phyloP scores from a whole-genome alignment of 2,329 filamentous ascomycete species.

The Fusarium acutatum region DNA sequence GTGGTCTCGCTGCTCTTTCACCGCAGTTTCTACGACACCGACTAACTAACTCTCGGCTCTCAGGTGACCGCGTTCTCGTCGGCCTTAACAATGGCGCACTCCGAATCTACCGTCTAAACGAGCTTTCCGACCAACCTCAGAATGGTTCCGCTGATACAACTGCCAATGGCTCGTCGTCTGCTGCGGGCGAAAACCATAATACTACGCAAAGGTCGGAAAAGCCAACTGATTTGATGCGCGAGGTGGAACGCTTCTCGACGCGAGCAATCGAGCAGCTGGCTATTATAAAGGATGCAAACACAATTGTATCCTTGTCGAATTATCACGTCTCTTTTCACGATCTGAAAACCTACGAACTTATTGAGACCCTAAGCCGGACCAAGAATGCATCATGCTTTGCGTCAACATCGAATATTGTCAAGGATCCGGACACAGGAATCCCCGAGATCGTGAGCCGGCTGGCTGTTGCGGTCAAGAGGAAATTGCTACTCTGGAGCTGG shows the following conservation, averaged over 20 bases:
- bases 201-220: constrained; percentile 51
- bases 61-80: constrained; percentile 89
- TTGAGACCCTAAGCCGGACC: constrained; percentile 81
- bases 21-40: neutral
- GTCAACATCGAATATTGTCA: constrained; percentile 94
- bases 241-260: constrained; percentile 92
- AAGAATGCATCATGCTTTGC: constrained; percentile 91
- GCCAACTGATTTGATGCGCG: constrained; percentile 85
- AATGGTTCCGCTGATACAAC: constrained; percentile 46
- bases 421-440: constrained; percentile 85
- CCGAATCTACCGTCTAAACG: constrained; percentile 91
- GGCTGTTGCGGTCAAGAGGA: constrained; percentile 91
- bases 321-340: constrained; percentile 91
- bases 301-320: constrained; percentile 90
- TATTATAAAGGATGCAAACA: constrained; percentile 93
- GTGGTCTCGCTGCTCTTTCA: neutral
- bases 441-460: constrained; percentile 92
- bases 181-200: constrained; percentile 41
- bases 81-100: constrained; percentile 90
- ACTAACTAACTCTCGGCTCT: constrained; percentile 12
- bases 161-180: constrained; percentile 39
- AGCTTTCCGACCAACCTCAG: constrained; percentile 54
- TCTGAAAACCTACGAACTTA: constrained; percentile 81
- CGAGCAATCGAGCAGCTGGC: constrained; percentile 92
- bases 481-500: constrained; percentile 93